A percentile compares a stretch with the other conserved stretches of the same genome.
Conservation (phyloP, 345 rosid genomes). For the Murraya paniculata region DNA sequence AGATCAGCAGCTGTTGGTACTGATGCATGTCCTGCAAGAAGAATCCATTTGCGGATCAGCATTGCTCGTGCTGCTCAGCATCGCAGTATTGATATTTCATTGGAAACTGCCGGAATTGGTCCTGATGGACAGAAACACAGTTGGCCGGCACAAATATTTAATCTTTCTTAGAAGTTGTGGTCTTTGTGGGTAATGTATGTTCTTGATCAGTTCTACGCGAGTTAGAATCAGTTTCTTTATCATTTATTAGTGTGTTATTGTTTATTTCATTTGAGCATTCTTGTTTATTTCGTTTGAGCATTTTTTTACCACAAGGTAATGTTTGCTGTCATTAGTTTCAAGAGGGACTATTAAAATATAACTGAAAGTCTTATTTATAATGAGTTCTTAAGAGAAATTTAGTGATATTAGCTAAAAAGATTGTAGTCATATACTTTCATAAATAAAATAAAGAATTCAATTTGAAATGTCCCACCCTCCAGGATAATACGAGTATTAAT, state of each 20-base stretch:
- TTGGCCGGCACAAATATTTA: constrained; percentile 81
- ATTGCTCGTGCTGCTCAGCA: constrained; percentile 71
- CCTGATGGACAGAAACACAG: constrained; percentile 48
- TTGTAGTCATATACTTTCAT: too few relatives aligned
- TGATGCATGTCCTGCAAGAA: constrained; percentile 54
- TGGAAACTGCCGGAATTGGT: constrained; percentile 59
- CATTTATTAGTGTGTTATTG: not conserved
- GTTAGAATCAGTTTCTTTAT: not conserved
- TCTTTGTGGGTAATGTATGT: too few relatives aligned
- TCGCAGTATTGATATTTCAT: constrained; percentile 82
- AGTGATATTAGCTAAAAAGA: too few relatives aligned
- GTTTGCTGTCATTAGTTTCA: too few relatives aligned
- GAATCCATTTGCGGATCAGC: constrained; percentile 67
- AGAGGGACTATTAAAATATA: too few relatives aligned
- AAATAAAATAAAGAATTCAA: not conserved
- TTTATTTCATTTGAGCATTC: not conserved
- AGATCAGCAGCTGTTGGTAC: constrained; percentile 50
- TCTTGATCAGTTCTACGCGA: too few relatives aligned
- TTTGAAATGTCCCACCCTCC: not conserved
- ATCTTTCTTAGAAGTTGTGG: constrained; percentile 35
- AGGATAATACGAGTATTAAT: not conserved
- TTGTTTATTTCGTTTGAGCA: not conserved
- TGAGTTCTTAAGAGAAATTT: too few relatives aligned
- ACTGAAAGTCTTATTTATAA: too few relatives aligned
- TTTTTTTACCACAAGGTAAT: too few relatives aligned